Percentiles rank a stretch among this genome's conserved stretches.
phyloP scores from a whole-genome alignment of 2,329 filamentous ascomycete genomes.

The Fusarium tupiense region DNA sequence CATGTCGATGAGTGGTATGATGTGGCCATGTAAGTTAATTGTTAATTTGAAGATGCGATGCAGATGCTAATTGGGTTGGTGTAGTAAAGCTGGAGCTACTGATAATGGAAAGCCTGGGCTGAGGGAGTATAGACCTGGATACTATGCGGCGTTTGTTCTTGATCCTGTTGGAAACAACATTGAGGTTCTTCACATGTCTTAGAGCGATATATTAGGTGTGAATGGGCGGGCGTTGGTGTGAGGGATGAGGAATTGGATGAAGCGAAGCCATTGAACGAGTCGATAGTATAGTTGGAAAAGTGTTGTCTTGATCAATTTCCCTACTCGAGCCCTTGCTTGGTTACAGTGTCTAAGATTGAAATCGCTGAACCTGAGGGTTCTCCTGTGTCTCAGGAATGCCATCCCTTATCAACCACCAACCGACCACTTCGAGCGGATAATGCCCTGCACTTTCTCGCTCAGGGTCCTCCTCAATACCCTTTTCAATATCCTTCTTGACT shows the following conservation, averaged over 20 bases:
- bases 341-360: background rate
- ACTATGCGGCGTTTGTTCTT: constrained; percentile 62
- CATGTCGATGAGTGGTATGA: constrained; percentile 41
- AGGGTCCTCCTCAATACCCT: constrained; percentile 5
- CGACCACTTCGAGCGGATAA: background rate
- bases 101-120: constrained; percentile 62
- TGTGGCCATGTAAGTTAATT: constrained; percentile 36
- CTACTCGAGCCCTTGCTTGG: background rate
- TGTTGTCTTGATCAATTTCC: background rate
- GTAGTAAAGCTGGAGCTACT: constrained; percentile 54
- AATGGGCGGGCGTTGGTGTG: background rate
- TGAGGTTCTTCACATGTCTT: constrained; percentile 52
- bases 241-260: background rate
- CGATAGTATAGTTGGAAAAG: background rate
- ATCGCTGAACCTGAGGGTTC: constrained; percentile 2
- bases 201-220: background rate
- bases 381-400: constrained; percentile 9
- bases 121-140: constrained; percentile 55
- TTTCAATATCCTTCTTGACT: constrained; percentile 28
- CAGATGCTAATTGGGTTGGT: background rate
- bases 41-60: accelerated
- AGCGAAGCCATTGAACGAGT: background rate
- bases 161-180: constrained; percentile 64
- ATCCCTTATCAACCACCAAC: constrained; percentile 4
- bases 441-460: background rate